phyloP scores from a whole-genome alignment of 202 grass and related monocot genomes.

The Setaria viridis region DNA sequence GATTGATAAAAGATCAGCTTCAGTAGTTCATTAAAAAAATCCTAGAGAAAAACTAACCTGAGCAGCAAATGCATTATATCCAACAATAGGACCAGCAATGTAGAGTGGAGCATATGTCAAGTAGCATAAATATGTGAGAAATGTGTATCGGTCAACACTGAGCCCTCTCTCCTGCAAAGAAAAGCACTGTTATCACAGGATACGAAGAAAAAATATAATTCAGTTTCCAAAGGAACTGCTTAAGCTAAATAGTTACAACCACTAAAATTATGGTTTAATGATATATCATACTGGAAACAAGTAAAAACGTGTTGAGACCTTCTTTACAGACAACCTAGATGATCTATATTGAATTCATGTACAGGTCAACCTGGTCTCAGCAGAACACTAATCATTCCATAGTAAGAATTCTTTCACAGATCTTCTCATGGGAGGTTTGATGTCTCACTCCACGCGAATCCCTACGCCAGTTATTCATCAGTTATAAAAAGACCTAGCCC shows the following conservation, averaged over 20 bases:
- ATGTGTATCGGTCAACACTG: constrained; percentile 73
- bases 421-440: neutral
- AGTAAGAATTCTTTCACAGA: neutral
- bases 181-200: constrained; percentile 23
- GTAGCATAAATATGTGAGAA: constrained; percentile 83
- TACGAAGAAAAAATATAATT: neutral
- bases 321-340: constrained; percentile 28
- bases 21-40: neutral
- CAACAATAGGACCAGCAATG: constrained; percentile 91
- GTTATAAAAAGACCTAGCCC: neutral
- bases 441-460: neutral
- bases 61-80: constrained; percentile 91
- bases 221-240: neutral
- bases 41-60: constrained; percentile 65
- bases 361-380: constrained; percentile 20
- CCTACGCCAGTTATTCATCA: neutral
- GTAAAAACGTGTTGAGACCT: neutral
- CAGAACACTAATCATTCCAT: constrained; percentile 17
- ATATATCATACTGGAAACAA: neutral
- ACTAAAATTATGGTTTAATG: neutral
- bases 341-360: neutral
- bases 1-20: constrained; percentile 19
- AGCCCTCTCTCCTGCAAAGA: constrained; percentile 78
- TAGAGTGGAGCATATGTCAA: constrained; percentile 95
- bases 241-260: neutral